A percentile compares a stretch with the other conserved stretches of the same genome.
Evolutionary conservation across 2,329 filamentous ascomycete species (phyloP).

Genomic region (Aureobasidium subglaciale): DNA sequence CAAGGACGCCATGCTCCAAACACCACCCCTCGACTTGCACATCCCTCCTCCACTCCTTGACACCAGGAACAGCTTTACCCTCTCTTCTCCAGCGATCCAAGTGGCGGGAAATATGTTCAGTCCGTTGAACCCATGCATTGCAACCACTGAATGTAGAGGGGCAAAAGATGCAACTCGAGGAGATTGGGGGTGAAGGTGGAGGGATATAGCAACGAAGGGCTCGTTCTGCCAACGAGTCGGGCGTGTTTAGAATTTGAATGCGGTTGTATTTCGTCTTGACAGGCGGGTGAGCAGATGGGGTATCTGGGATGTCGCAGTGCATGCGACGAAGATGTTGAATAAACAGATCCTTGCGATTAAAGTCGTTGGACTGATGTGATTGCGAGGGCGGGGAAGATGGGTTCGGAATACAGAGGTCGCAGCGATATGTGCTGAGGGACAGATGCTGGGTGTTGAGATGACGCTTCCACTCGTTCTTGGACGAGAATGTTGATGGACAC

Average conservation of each 20-base stretch:
- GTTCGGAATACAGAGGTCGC: conserved; percentile 51
- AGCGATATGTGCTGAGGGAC: conserved; percentile 49
- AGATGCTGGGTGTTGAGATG: conserved; percentile 78
- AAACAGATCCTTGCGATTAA: conserved; percentile 90
- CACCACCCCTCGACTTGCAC: conserved; percentile 33
- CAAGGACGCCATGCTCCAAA: conserved; percentile 32
- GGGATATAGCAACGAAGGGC: conserved; percentile 53
- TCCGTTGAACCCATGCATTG: conserved; percentile 68
- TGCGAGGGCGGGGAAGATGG: conserved; percentile 12
- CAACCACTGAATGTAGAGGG: conserved; percentile 53
- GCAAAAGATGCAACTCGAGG: conserved; percentile 62
- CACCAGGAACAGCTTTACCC: conserved; percentile 26
- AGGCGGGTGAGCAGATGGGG: conserved; percentile 23
- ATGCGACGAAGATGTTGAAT: conserved; percentile 82
- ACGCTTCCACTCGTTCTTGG: conserved; percentile 94
- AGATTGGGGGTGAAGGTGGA: conserved; percentile 55
- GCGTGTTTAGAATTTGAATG: conserved; percentile 4
- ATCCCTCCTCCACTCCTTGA: conserved; percentile 32
- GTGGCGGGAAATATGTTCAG: conserved; percentile 83
- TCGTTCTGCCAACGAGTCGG: conserved; percentile 37
- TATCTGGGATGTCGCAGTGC: conserved; percentile 51
- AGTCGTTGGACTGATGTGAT: conserved; percentile 46
- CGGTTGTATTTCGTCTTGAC: conserved; percentile 13
- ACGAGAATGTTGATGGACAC: conserved; percentile 64
- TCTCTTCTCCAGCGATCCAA: conserved; percentile 53